These are phyloP conservation scores for Bipolaris bicolor DNA, from an alignment of 2,329 filamentous ascomycete genomes.

Conservation along the genomic window DNA sequence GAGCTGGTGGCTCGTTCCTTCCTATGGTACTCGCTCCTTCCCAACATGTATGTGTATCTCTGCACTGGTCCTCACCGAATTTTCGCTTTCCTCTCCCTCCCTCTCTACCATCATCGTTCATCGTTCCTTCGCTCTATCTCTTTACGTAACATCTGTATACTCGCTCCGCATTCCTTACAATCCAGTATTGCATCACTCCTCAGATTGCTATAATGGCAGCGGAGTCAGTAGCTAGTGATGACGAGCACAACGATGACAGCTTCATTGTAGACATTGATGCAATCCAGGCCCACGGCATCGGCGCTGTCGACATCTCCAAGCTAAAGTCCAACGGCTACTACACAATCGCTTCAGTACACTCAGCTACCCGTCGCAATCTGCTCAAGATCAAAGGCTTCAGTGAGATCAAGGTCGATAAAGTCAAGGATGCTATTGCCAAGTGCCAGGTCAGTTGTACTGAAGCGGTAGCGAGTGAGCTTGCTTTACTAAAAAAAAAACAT, in stretches of 20 bases:
- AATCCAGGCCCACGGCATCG: conserved; percentile 70
- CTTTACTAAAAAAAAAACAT: conserved; percentile 20
- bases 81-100: background rate
- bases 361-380: conserved; percentile 64
- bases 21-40: conserved; percentile 8
- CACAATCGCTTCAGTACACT: conserved; percentile 67
- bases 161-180: conserved; percentile 13
- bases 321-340: conserved; percentile 67
- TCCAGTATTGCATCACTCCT: conserved; percentile 2
- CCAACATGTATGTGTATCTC: conserved; percentile 11
- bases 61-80: background rate
- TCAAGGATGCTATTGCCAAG: conserved; percentile 70
- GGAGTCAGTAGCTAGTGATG: conserved; percentile 60
- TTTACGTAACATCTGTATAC: conserved; percentile 6
- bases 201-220: conserved; percentile 42
- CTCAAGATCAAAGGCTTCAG: conserved; percentile 73
- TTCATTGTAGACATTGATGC: conserved; percentile 71
- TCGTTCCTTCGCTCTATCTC: background rate
- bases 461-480: background rate
- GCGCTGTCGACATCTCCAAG: conserved; percentile 69
- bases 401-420: conserved; percentile 72
- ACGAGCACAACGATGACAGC: conserved; percentile 58
- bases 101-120: background rate
- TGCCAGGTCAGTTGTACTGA: conserved; percentile 56
- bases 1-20: conserved; percentile 12